Evolutionary conservation across 2,329 filamentous ascomycete species (phyloP), one percentile per base, ranked within the genome.

Genomic region (Ciborinia camelliae): DNA sequence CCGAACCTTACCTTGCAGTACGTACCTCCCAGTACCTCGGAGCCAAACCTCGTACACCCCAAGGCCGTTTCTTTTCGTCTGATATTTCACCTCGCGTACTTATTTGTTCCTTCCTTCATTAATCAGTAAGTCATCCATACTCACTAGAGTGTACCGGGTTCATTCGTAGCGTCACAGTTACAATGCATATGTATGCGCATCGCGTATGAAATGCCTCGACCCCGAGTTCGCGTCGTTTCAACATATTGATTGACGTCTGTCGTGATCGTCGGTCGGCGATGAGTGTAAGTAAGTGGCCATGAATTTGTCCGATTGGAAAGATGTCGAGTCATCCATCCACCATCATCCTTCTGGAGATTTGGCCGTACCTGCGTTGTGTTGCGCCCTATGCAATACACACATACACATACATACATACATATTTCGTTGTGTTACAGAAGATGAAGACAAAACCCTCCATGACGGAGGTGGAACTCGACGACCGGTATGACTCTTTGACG

Each of bases 401-500:
- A n/a, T n/a, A n/a, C n/a, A n/a, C n/a, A n/a, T n/a, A n/a, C n/a
- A n/a, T n/a, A n/a, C n/a, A n/a, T n/a, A n/a, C 35, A 37, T 23
- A 41, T 53, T 18, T 58, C 28, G 41, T 47, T 26, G 18, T 14
- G 18, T 14, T 35, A 41, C 30, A 47, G 8, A 47, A 7, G 9
- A 6, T 23, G n/a, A n/a, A n/a, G n/a, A n/a, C n/a, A n/a, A 41
- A 4, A 41, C 6, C 37, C 37, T 14, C 30, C 20, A 20, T 15
- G 20, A 32, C 28, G 20, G 54, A 30, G 2, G 20, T 32, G 20
- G 4, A 14, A 35, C 30, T 58, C 28, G 20, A n/a, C 23, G 10
- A 37, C 43, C 43, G 45, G 20, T 48, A 48, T 59, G n/a, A 37
- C 55, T 58, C n/a, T 59, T 35, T 20, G n/a, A 18, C n/a, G 15